phyloP scores from a whole-genome alignment of 306 rosid species.

The Quillaja saponaria region DNA sequence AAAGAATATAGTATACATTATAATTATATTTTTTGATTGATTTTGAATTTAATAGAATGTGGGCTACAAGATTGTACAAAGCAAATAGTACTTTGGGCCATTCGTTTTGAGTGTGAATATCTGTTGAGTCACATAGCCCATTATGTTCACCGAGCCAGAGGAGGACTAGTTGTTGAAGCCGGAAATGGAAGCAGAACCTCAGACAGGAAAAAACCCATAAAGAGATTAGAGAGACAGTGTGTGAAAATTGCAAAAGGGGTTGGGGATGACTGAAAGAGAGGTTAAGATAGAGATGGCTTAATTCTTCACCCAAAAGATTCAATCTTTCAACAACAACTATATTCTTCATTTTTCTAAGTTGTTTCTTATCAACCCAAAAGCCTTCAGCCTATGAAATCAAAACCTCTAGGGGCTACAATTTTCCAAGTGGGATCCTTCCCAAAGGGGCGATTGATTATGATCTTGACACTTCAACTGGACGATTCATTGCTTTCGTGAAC shows the following conservation, averaged over 20 bases:
- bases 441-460: slow-evolving; percentile 26
- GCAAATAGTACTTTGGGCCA: no score
- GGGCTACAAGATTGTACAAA: no score
- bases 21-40: no score
- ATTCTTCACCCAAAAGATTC: slow-evolving; percentile 5
- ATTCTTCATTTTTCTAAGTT: neutral
- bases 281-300: slow-evolving; percentile 11
- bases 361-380: neutral
- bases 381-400: slow-evolving; percentile 33
- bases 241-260: no score
- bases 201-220: neutral
- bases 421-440: slow-evolving; percentile 34
- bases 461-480: slow-evolving; percentile 27
- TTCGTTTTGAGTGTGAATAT: no score
- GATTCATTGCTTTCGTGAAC: slow-evolving; percentile 24
- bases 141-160: no score
- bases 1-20: no score
- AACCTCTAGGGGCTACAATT: slow-evolving; percentile 10
- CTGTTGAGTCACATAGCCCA: no score
- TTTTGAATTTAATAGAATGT: no score
- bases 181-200: neutral
- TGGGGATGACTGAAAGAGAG: neutral
- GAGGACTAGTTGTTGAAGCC: no score
- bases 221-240: neutral
- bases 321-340: neutral